phyloP scores from a whole-genome alignment of 2,329 filamentous ascomycete species.

The Apiospora rasikravindrae region DNA sequence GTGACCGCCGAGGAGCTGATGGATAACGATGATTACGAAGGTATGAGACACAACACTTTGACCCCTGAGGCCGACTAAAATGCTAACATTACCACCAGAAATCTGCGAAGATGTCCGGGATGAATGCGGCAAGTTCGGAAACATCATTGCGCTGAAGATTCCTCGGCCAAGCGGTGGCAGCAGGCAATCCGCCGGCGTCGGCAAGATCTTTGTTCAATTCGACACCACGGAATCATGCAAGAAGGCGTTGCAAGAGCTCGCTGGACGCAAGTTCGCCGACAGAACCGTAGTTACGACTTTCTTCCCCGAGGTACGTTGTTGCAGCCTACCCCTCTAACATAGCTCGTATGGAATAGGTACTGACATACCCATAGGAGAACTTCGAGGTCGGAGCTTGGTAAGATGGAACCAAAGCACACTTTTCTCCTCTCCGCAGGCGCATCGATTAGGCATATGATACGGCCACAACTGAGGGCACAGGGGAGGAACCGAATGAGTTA shows the following conservation, averaged over 20 bases:
- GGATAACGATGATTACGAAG: constrained; percentile 94
- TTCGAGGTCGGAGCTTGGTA: constrained; percentile 93
- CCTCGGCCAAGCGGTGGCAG: constrained; percentile 84
- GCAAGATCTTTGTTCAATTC: constrained; percentile 98
- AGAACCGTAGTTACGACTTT: constrained; percentile 96
- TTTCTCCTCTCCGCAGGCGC: neutral
- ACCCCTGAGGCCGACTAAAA: no score
- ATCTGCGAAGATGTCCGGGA: constrained; percentile 94
- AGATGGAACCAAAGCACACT: constrained; percentile 24
- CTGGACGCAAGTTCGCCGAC: constrained; percentile 94
- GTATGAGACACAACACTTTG: constrained; percentile 53
- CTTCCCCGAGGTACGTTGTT: constrained; percentile 80
- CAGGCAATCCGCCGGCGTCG: constrained; percentile 85
- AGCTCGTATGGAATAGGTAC: constrained; percentile 25
- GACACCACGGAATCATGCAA: constrained; percentile 77
- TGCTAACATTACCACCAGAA: constrained; percentile 61
- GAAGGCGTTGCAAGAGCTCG: constrained; percentile 86
- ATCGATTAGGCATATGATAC: neutral
- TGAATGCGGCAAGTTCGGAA: constrained; percentile 91
- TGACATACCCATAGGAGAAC: constrained; percentile 72
- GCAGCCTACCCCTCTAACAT: constrained; percentile 14
- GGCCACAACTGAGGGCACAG: neutral
- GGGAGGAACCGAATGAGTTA: neutral
- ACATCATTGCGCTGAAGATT: constrained; percentile 87
- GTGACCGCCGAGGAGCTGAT: constrained; percentile 94